phyloP scores from a whole-genome alignment of 2,329 filamentous ascomycete species.

The Diaporthe capsici region DNA sequence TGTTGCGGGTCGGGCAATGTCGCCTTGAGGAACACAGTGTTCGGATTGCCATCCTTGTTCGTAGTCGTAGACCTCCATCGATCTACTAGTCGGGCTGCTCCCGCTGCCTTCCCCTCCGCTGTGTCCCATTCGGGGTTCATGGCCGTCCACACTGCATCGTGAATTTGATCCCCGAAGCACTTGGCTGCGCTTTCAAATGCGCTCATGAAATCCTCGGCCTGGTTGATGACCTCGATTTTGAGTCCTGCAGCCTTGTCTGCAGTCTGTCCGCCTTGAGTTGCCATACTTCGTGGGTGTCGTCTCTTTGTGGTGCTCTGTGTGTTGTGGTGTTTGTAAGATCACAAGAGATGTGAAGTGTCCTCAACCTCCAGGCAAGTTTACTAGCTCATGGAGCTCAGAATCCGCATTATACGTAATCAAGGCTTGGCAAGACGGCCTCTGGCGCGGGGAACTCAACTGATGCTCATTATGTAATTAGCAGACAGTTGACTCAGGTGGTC shows the following conservation, averaged over 20 bases:
- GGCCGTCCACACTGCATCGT: slow-evolving; percentile 65
- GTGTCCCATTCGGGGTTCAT: slow-evolving; percentile 70
- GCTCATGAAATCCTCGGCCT: not conserved
- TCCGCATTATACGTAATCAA: slow-evolving; percentile 17
- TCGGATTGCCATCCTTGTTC: slow-evolving; percentile 61
- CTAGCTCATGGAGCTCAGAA: not conserved
- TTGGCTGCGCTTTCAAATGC: slow-evolving; percentile 46
- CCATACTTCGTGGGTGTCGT: not conserved
- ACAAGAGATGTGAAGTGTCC: not conserved
- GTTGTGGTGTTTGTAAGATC: not conserved
- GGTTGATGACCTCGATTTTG: not conserved
- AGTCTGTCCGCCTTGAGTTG: not conserved
- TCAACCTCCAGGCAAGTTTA: not conserved
- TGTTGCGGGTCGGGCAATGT: slow-evolving; percentile 56
- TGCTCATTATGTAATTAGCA: slow-evolving; percentile 9
- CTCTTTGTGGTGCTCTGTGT: not conserved
- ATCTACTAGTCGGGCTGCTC: slow-evolving; percentile 54
- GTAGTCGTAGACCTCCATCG: slow-evolving; percentile 57
- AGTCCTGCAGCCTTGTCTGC: not conserved
- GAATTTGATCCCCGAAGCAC: slow-evolving; percentile 65
- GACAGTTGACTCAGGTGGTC: not conserved
- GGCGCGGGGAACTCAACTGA: not conserved
- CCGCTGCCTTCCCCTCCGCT: slow-evolving; percentile 55
- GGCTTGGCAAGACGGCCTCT: slow-evolving; percentile 5
- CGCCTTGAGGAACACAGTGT: slow-evolving; percentile 68